Evolutionary conservation across 1,284 basidiomycete genomes (phyloP), one percentile per base, ranked within the genome.

Genomic region (Papiliotrema fonsecae): DNA sequence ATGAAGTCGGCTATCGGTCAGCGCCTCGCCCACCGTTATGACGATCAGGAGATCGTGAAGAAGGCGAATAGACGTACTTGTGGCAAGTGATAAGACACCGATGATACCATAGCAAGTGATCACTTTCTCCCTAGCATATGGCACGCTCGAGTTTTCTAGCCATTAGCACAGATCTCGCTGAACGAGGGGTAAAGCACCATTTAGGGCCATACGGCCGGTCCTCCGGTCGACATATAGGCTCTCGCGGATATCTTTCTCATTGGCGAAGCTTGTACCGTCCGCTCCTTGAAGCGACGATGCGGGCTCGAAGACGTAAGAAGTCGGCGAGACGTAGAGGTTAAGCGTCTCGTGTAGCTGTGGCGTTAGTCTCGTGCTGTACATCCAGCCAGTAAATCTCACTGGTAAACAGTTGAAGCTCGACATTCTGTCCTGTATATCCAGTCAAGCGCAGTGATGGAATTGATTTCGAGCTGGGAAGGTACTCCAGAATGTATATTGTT

Each of bases 1-100:
- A 98, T 75, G 73, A 96, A 97, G 74, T 97, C 93, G 65, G 89
- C 91, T 94, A 61, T 9, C 32, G 77, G 84, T 59, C 65, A 89
- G 87, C 75, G 24, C 85, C 79, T 50, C n/a, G n/a, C n/a, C n/a
- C n/a, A n/a, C n/a, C n/a, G n/a, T 85, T 82, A 60, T 89, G 83
- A 42, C 87, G 88, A 72, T 85, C 86, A 31, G 6, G 14, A 34
- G 25, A n/a, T 22, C 10, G 7, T 16, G 48, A n/a, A n/a, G n/a
- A n/a, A n/a, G n/a, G n/a, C n/a, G n/a, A n/a, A n/a, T n/a, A n/a
- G 13, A 79, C 87, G 60, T 67, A 93, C 90, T 87, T 54, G 87
- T 77, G n/a, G 88, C 81, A 49, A 97, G 77, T 18, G 86, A 85
- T 59, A 96, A 84, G 65, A 90, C 78, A 47, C 91, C 92, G 45